These are phyloP conservation scores for Fragaria nilgerrensis DNA, from an alignment of 306 rosid species.

Conservation along the genomic window DNA sequence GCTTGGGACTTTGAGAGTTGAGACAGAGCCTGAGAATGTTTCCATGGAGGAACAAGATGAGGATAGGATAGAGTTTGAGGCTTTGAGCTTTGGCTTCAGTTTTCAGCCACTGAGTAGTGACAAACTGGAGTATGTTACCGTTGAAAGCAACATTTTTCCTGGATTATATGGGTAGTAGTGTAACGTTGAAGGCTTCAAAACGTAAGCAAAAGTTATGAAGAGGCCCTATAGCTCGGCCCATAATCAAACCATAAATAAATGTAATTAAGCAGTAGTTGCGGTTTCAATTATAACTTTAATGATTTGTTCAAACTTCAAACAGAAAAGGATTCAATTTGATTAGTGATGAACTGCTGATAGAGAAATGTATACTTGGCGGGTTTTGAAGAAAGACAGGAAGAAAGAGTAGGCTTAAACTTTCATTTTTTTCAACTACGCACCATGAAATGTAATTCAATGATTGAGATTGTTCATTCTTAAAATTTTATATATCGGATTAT, in stretches of 20 bases:
- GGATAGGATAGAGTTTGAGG: not conserved
- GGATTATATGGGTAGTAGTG: not conserved
- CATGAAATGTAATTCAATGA: not conserved
- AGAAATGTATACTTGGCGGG: not conserved
- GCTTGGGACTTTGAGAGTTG: conserved; percentile 47
- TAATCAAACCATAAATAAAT: not conserved
- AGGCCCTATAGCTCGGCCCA: not conserved
- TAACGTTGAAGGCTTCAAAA: not conserved
- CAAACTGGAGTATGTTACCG: not conserved
- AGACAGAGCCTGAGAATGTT: conserved; percentile 57
- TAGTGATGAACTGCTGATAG: not conserved
- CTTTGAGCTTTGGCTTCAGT: not conserved
- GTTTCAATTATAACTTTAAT: not conserved
- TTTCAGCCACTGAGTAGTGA: conserved; percentile 1
- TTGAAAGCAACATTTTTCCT: not conserved
- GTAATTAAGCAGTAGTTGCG: not conserved
- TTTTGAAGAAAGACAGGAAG: not conserved
- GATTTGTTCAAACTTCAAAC: not conserved
- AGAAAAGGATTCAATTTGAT: not conserved
- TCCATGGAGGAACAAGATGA: conserved; percentile 52
- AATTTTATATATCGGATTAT: too few species aligned
- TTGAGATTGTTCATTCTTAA: not conserved
- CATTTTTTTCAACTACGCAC: too few species aligned
- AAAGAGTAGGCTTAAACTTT: not conserved
- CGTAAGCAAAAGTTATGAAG: not conserved